Evolutionary conservation across 2,329 filamentous ascomycete genomes (phyloP), one percentile per base, ranked within the genome.

Genomic region (Moelleriella libera): DNA sequence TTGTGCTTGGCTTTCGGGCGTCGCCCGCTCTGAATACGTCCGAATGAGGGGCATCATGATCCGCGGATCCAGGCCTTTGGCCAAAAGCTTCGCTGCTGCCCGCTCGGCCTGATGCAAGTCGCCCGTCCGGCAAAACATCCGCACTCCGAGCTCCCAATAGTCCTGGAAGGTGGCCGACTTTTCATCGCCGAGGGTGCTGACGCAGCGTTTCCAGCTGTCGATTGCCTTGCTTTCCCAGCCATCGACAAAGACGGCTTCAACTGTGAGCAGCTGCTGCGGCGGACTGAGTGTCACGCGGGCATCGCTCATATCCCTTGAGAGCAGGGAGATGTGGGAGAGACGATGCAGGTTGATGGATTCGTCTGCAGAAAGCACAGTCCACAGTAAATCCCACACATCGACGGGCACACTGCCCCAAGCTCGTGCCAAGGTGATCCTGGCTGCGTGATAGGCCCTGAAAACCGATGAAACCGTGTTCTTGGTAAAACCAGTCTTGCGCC

Each of bases 31-130:
- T 1, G 78, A 78, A 62, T 78, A 82, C 6, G 82, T 77, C 40
- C 75, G 72, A 48, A 94, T 83, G n/a, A 92, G 71, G 11, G 80
- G 77, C 51, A 88, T 65, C 47, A 84, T 62, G 42, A 82, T 71
- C 5, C 78, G 72, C 21, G 74, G 65, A 48, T 81, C 70, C 46
- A 63, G 66, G 3, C 67, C 57, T 11, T 71, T 64, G 21, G 69
- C 60, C 9, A 81, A 64, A 3, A 84, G 68, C 45, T 68, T 71
- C 45, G 74, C 68, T 50, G 77, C 71, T 12, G 78, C 71, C 43
- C 72, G 62, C 46, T 78, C 67, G 2, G 82, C 82, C 49, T 75
- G 71, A 30, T 75, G 69, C n/a, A 78, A 55, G 47, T 85, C 71
- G 4, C 76, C 77, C 9, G 65, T 58, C 12, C 74, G 66, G 43